Evolutionary conservation across 1,284 basidiomycete species (phyloP), one percentile per base, ranked within the genome.

Genomic region (Omphalotus olearius): DNA sequence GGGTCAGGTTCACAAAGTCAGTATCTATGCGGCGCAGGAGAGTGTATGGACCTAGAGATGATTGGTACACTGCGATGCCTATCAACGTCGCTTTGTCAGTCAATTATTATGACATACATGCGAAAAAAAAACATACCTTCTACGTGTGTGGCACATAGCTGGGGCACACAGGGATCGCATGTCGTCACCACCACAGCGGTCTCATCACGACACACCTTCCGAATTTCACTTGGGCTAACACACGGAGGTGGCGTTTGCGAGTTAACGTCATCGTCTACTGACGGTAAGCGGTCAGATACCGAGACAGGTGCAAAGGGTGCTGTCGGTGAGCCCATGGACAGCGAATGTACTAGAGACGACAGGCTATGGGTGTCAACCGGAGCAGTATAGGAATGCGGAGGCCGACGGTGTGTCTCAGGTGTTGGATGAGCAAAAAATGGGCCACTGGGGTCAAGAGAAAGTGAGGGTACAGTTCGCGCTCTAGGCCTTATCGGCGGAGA

Each of bases 11-110:
- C 57, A 88, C 84, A 58, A 83, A 88, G 60, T 85, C 82, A 23
- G 83, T 83, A 66, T 88, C 85, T 48, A 86, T 79, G 51, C 85
- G 78, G 58, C 85, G 80, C 54, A 86, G 67, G 43, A 87, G 68
- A 30, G 72, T 66, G 39, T 70, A 70, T 11, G 73, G 64, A 40
- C 76, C 80, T 6, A 87, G 70, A 49, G 67, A 71, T 64, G 80
- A 83, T 62, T 82, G 83, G 65, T 85, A 88, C 44, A 87, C 83
- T 42, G 82, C 75, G 54, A 88, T 81, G 57, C 81, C 85, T 88
- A 37, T 23, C 54, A 53, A 17, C 38, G 33, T 49, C 53, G 10
- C 37, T 39, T 51, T 35, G 45, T 56, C 43, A 60, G 40, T 20
- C 49, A 38, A 48, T 47, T 41, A 43, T 48, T 46, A 13, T 33